A percentile compares a stretch with the other conserved stretches of the same genome.
These are phyloP conservation scores for Avena eriantha DNA, from an alignment of 176 grass and related monocot species.

Conservation along the genomic window DNA sequence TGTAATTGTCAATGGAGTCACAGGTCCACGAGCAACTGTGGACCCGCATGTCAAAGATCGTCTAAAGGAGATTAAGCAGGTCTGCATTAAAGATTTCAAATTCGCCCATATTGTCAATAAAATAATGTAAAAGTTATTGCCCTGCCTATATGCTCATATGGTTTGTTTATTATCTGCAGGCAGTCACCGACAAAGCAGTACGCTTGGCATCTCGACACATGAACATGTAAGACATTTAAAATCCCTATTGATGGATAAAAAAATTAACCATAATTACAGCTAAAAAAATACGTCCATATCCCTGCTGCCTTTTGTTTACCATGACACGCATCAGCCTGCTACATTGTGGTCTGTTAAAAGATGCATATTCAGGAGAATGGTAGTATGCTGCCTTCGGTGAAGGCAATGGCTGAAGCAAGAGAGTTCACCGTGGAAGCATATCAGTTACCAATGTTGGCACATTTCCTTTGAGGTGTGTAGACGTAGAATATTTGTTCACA, in stretches of 20 bases:
- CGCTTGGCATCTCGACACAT: slow-evolving; percentile 85
- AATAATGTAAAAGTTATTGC: not conserved
- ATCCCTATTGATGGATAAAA: not conserved
- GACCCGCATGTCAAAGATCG: slow-evolving; percentile 63
- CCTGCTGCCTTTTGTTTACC: too few species aligned
- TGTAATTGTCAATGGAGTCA: slow-evolving; percentile 74
- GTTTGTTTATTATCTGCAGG: slow-evolving; percentile 18
- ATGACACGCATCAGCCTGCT: too few species aligned
- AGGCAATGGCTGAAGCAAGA: too few species aligned
- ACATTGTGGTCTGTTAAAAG: too few species aligned
- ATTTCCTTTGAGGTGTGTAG: too few species aligned
- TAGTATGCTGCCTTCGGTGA: too few species aligned
- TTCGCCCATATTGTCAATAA: not conserved
- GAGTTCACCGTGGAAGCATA: too few species aligned
- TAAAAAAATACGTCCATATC: too few species aligned
- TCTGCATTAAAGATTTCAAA: not conserved
- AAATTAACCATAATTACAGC: not conserved
- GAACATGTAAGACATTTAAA: slow-evolving; percentile 82
- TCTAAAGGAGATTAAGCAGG: slow-evolving; percentile 66
- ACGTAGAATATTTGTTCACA: too few species aligned
- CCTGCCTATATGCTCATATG: not conserved
- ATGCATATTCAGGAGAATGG: too few species aligned
- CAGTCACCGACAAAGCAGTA: slow-evolving; percentile 73
- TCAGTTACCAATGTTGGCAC: too few species aligned
- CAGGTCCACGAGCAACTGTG: slow-evolving; percentile 63